These are phyloP conservation scores for Paecilomyces sp. DNA, from an alignment of 2,329 filamentous ascomycete genomes.

Conservation along the genomic window DNA sequence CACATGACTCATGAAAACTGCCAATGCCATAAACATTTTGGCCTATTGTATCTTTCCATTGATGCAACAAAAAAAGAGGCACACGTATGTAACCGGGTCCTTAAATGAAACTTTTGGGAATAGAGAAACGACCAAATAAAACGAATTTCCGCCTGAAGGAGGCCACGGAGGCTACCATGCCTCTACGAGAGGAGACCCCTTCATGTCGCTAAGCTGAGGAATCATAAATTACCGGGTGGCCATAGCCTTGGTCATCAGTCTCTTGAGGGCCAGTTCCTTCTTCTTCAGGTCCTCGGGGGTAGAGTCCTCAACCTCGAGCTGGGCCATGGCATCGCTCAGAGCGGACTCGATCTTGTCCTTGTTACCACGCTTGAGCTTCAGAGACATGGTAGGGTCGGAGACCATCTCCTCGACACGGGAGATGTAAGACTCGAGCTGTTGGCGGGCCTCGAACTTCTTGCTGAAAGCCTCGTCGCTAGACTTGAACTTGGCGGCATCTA, in stretches of 20 bases:
- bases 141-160: neutral
- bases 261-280: constrained; percentile 98
- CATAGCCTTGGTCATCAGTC: constrained; percentile 97
- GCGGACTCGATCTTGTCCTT: constrained; percentile 99
- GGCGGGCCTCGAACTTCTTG: constrained; percentile 98
- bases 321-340: constrained; percentile 93
- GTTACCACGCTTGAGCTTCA: constrained; percentile 98
- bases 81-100: neutral
- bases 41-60: neutral
- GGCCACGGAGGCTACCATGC: neutral
- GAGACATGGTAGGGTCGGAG: constrained; percentile 87
- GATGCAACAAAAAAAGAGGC: neutral
- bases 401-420: constrained; percentile 97
- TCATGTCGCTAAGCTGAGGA: neutral
- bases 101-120: neutral
- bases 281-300: constrained; percentile 95
- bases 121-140: neutral
- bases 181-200: neutral
- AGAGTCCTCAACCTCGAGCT: constrained; percentile 92
- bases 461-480: constrained; percentile 94
- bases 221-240: constrained; percentile 65
- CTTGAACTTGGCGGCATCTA: constrained; percentile 98
- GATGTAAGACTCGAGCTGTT: constrained; percentile 99
- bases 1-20: neutral
- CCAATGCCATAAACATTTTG: neutral